A percentile compares a stretch with the other conserved stretches of the same genome.
These are phyloP conservation scores for Asterophora parasitica DNA, from an alignment of 768 basidiomycete species.

Conservation along the genomic window DNA sequence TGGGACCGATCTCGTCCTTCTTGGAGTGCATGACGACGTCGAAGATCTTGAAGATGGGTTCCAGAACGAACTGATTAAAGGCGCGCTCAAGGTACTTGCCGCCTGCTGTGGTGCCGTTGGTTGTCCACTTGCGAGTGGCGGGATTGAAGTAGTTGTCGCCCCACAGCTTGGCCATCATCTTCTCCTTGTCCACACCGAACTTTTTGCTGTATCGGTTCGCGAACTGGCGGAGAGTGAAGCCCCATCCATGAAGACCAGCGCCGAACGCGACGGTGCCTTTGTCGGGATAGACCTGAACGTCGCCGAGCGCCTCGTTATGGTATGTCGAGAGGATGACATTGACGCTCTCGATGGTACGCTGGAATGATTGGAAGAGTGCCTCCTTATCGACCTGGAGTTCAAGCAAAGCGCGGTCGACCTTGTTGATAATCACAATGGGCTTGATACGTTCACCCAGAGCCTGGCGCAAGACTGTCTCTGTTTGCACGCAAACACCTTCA, in stretches of 20 bases:
- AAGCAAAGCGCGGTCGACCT: constrained; percentile 98
- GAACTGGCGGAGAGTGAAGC: constrained; percentile 97
- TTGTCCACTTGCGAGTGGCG: constrained; percentile 95
- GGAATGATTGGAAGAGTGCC: constrained; percentile 95
- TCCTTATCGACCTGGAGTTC: constrained; percentile 98
- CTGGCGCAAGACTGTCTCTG: constrained; percentile 98
- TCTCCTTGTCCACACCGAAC: constrained; percentile 97
- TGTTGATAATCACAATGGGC: constrained; percentile 99
- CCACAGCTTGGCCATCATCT: constrained; percentile 98
- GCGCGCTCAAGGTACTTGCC: constrained; percentile 93
- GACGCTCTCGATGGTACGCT: constrained; percentile 93
- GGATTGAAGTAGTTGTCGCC: constrained; percentile 99
- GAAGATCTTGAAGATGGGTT: constrained; percentile 98
- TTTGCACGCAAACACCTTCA: constrained; percentile 99
- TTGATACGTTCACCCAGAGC: constrained; percentile 98
- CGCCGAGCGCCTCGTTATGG: constrained; percentile 89
- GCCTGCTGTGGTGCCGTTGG: constrained; percentile 65
- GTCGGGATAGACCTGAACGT: constrained; percentile 98
- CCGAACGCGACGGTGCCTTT: constrained; percentile 98
- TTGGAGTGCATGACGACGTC: constrained; percentile 99
- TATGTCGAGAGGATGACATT: constrained; percentile 99
- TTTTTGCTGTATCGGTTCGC: constrained; percentile 93
- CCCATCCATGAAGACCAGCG: constrained; percentile 99
- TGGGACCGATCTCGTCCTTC: constrained; percentile 76
- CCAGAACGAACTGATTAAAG: constrained; percentile 97